Conservation (phyloP, 768 basidiomycete species). For the Trametes punicea region DNA sequence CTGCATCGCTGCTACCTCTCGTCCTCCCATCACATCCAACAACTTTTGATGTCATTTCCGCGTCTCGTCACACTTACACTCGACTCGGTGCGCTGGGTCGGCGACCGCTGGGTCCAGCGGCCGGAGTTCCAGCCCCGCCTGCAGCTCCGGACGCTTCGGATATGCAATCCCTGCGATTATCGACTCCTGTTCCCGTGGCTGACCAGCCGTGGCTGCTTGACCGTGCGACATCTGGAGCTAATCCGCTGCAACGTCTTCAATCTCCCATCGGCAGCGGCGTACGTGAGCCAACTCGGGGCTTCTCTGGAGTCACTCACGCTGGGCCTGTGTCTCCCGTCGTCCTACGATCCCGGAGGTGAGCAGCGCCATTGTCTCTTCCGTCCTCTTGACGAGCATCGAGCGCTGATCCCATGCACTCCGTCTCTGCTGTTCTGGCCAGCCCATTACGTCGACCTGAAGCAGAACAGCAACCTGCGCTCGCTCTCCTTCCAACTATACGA, state of each 20-base stretch:
- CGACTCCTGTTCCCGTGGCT: constrained; percentile 3
- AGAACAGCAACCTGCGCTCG: background rate
- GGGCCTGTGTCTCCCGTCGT: background rate
- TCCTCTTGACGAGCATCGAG: background rate
- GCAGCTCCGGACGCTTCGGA: background rate
- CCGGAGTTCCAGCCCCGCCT: background rate
- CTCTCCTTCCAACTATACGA: constrained; percentile 4
- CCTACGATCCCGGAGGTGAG: background rate
- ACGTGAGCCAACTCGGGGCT: background rate
- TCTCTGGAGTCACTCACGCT: constrained; percentile 3
- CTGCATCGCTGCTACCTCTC: constrained; percentile 1
- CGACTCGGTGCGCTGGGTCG: background rate
- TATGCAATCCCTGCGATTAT: constrained; percentile 7
- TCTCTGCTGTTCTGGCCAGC: background rate
- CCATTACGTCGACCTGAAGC: background rate
- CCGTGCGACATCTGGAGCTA: background rate
- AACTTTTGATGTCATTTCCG: background rate
- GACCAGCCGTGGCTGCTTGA: background rate
- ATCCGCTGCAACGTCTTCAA: background rate
- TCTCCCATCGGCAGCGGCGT: background rate
- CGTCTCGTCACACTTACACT: background rate
- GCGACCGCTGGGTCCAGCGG: background rate
- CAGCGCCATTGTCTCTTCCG: background rate
- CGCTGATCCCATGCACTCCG: background rate
- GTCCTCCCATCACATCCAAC: background rate